Evolutionary conservation across 2,329 filamentous ascomycete genomes (phyloP), one percentile per base, ranked within the genome.

Genomic region (Fusarium piperis): DNA sequence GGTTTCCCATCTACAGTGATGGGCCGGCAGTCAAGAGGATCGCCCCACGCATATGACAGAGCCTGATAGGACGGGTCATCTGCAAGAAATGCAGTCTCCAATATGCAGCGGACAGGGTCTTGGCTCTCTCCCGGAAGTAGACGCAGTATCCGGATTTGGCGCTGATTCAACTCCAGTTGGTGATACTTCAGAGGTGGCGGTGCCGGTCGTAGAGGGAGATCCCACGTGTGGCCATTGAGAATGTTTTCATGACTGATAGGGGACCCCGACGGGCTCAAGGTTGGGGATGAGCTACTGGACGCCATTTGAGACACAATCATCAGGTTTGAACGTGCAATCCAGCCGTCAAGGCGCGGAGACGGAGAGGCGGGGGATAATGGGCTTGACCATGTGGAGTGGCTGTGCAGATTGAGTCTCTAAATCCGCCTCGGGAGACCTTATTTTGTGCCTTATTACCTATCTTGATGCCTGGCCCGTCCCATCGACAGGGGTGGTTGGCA

Each of bases 101-200:
- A 35, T 6, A 8, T n/a, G 51, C 63, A 65, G 20, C 32, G 28
- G 35, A 65, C 20, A n/a, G 33, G 33, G 4, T 52, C 59, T 32
- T n/a, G 11, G 13, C 12, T 3, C 13, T 48, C 30, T 6, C 59
- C 48, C 3, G 59, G 59, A 12, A 39, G 44, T 3, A 65, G 59
- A 33, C 35, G 63, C 3, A 65, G 18, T 28, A 63, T 52, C n/a
- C 63, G 41, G 20, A 63, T 65, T 26, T 62, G 62, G 18, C 46
- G 38, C 32, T 38, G 32, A 36, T 8, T 15, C 26, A 16, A 26
- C 20, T 62, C 46, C 1, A 64, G 62, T 23, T 41, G 58, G 30
- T n/a, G 30, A 36, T 55, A 55, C 33, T 51, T 10, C 4, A 30
- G 16, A 18, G 44, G 44, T 13, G 23, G 44, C 16, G 44, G 44